Evolutionary conservation across 164 flowering plant species (phyloP).

Genomic region (Amborella trichopoda): DNA sequence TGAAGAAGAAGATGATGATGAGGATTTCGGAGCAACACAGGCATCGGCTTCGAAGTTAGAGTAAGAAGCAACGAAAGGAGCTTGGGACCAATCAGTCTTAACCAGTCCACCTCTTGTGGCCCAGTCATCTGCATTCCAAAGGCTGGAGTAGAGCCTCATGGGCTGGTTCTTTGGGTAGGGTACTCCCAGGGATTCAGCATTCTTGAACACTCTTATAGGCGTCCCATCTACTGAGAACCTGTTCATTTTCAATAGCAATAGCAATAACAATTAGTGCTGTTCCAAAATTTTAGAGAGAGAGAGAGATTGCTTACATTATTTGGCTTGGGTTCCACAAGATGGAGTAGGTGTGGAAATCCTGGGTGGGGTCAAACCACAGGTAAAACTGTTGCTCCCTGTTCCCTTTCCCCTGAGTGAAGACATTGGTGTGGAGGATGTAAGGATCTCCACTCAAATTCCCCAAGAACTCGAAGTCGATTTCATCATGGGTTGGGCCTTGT

Average conservation of each 20-base stretch:
- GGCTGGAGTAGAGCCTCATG: constrained; percentile 6
- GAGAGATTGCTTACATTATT: constrained; percentile 18
- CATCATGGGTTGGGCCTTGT: constrained; percentile 18
- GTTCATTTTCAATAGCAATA: too few species aligned
- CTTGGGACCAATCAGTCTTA: constrained; percentile 3
- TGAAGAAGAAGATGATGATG: not conserved
- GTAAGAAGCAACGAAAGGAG: constrained; percentile 7
- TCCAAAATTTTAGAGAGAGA: too few species aligned
- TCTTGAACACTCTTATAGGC: constrained; percentile 7
- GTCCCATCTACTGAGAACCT: constrained; percentile 6
- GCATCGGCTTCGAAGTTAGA: not conserved
- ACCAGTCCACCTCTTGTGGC: constrained; percentile 6
- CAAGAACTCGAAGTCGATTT: constrained; percentile 27
- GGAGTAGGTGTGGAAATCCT: constrained; percentile 23
- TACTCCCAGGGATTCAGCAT: not conserved
- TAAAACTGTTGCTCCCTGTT: constrained; percentile 22
- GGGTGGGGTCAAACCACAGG: constrained; percentile 28
- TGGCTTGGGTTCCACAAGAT: constrained; percentile 16
- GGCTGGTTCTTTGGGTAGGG: constrained; percentile 5
- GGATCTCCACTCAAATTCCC: constrained; percentile 26
- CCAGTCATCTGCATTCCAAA: constrained; percentile 9
- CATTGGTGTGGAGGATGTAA: constrained; percentile 21
- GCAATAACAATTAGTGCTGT: too few species aligned
- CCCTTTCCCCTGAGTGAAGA: constrained; percentile 25
- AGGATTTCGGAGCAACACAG: not conserved